Evolutionary conservation across 768 basidiomycete genomes (phyloP).

Genomic region (Mycena vulgaris): DNA sequence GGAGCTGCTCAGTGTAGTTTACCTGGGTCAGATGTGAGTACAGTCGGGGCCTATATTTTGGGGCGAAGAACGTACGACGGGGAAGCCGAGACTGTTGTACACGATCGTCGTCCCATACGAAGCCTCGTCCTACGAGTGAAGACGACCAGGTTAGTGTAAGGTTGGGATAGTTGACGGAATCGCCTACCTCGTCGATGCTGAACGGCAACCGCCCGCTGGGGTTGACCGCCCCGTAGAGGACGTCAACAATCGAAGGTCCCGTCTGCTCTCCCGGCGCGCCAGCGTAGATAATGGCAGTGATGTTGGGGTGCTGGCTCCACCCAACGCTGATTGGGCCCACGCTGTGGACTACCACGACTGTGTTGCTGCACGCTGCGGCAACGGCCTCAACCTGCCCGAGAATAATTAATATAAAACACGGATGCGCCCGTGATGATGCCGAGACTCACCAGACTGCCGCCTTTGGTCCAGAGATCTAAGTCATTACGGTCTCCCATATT

Average conservation of each 20-base stretch:
- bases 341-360: slow-evolving; percentile 85
- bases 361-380: slow-evolving; percentile 80
- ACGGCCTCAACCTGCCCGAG: slow-evolving; percentile 61
- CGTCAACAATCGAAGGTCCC: slow-evolving; percentile 82
- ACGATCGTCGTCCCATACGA: slow-evolving; percentile 51
- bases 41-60: slow-evolving; percentile 8
- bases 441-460: slow-evolving; percentile 60
- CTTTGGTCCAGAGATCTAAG: slow-evolving; percentile 70
- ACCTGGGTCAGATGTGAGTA: slow-evolving; percentile 55
- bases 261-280: slow-evolving; percentile 76
- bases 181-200: slow-evolving; percentile 75
- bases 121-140: slow-evolving; percentile 8
- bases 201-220: slow-evolving; percentile 81
- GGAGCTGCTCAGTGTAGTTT: slow-evolving; percentile 75
- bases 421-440: not conserved
- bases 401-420: slow-evolving; percentile 37
- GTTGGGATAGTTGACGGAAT: not conserved
- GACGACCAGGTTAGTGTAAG: not conserved
- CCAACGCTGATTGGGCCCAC: slow-evolving; percentile 80
- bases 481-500: slow-evolving; percentile 75
- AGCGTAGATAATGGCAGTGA: slow-evolving; percentile 60
- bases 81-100: slow-evolving; percentile 55
- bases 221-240: slow-evolving; percentile 84
- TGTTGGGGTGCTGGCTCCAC: slow-evolving; percentile 86
- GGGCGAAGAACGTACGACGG: slow-evolving; percentile 41